These are phyloP conservation scores for Komagataea norvegica DNA, from an alignment of 1,139 yeast genomes.

Conservation along the genomic window DNA sequence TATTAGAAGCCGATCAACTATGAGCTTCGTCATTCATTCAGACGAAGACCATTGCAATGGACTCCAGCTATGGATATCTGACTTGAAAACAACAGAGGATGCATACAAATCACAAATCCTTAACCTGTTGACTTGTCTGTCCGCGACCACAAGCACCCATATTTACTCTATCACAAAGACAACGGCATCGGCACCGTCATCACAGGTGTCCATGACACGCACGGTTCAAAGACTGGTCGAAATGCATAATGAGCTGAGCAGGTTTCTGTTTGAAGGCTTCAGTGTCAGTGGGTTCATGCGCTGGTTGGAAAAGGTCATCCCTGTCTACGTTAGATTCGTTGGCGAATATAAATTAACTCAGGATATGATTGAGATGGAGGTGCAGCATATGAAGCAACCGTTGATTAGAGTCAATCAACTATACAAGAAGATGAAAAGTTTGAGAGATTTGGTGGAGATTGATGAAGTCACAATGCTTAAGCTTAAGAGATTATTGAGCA, in stretches of 20 bases:
- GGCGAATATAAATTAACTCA: constrained; percentile 29
- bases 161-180: no score
- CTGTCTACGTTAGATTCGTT: constrained; percentile 29
- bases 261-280: constrained; percentile 8
- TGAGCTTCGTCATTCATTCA: constrained; percentile 3
- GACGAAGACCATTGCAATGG: neutral
- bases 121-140: constrained; percentile 1
- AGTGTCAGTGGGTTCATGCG: constrained; percentile 4
- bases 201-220: neutral
- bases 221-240: constrained; percentile 9
- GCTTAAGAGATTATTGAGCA: constrained; percentile 2
- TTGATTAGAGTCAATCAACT: constrained; percentile 35
- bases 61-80: neutral
- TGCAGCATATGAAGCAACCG: constrained; percentile 36
- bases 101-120: constrained; percentile 1
- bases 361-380: constrained; percentile 32
- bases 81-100: constrained; percentile 2
- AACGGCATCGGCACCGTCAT: no score
- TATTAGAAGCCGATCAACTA: no score
- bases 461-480: neutral
- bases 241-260: constrained; percentile 10
- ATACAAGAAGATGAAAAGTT: constrained; percentile 25
- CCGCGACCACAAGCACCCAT: neutral
- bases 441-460: constrained; percentile 5
- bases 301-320: constrained; percentile 20